Base-by-base conservation (phyloP, 108 stramenopile species). In the Skeletonema potamos region DNA sequence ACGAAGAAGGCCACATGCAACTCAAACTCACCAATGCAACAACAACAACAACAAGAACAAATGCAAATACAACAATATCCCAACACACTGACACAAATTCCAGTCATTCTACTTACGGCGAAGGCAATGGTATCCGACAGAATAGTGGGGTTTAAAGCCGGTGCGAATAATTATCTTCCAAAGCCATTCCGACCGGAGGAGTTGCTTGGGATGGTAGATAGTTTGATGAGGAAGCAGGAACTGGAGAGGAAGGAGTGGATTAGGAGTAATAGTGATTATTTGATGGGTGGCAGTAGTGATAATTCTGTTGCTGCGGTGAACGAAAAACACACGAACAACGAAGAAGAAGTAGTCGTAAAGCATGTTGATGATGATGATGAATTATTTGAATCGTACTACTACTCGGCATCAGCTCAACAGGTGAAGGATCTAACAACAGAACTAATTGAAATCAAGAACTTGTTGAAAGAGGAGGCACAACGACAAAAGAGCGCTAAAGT, bases 151-250 rank as follows among this genome's bases (percentile, higher is more conserved):
- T 96, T 93, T 68, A 73, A 86, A 11, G 85, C 86, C 8, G 95
- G 91, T 1, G 91, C 90, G 22, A 81, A 93, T 79, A 92, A 71
- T 11, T 93, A 93, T 64, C 37, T 96, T 6, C 88, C 95, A 2
- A 96, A 96, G 68, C 95, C 95, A 6, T 96, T 96, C 81, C 75
- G 86, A 66, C 95, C 95, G 1, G 91, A 92, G 18, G 95, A 96
- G 74, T 68, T 96, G 41, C 29, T 96, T 10, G 82, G 82, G 18
- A 91, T 96, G 18, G 58, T 96, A 2, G 95, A 96, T 77, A 88
- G 86, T 80, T 33, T 87, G 41, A 82, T 91, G 68, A 68, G 76
- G n/a, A 63, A 63, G 63, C 76, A 69, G 20, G 68, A 58, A 20
- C 60, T 66, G 20, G 46, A 48, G 5, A 48, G 6, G 46, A 48